Percentiles rank a stretch among this genome's conserved stretches.
Conservation (phyloP, 306 rosid genomes). For the barrel medic (Medicago truncatula) region MtrunA17r5.0-ANR NC_053043.1:45266001-45266500, state of each 20-base stretch:
- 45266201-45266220: not conserved
- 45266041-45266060: not conserved
- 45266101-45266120: slow-evolving; percentile 49
- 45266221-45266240: slow-evolving; percentile 18
- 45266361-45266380: not conserved
- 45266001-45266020: not conserved
- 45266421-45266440: not conserved
- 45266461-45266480: slow-evolving; percentile 1
- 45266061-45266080: not conserved
- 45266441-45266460: not conserved
- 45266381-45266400: not conserved
- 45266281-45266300: not conserved
- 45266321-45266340: not conserved
- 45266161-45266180: not conserved
- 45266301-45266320: not conserved
- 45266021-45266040: not conserved
- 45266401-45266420: not conserved
- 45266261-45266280: slow-evolving; percentile 14
- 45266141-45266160: not conserved
- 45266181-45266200: not conserved
- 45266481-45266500: not conserved
- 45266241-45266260: slow-evolving; percentile 17
- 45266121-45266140: slow-evolving; percentile 33
- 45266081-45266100: slow-evolving; percentile 4
- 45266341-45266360: not conserved